Evolutionary conservation across 73 alveolate genomes (phyloP).

Genomic region (Paramecium bursaria): DNA sequence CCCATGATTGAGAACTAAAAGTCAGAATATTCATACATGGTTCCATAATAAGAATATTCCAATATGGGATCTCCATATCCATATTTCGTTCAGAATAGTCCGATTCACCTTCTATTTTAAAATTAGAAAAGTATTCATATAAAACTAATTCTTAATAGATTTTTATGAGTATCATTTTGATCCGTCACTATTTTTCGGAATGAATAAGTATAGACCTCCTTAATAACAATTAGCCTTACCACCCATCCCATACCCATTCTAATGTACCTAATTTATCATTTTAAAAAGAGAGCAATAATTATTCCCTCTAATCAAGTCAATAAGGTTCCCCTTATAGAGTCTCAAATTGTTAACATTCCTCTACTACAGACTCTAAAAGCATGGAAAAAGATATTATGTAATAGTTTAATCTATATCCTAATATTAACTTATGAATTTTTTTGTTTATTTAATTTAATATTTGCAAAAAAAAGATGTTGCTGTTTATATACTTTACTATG

Average conservation of each 20-base stretch:
- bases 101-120: constrained; percentile 13
- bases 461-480: no score
- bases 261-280: not conserved
- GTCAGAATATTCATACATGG: constrained; percentile 15
- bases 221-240: constrained; percentile 27
- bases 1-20: not conserved
- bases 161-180: constrained; percentile 35
- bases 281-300: constrained; percentile 37
- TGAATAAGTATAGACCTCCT: not conserved
- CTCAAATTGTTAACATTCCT: constrained; percentile 24
- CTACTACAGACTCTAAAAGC: constrained; percentile 57
- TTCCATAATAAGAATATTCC: not conserved
- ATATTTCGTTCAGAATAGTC: constrained; percentile 5
- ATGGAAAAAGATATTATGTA: constrained; percentile 6
- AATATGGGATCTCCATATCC: constrained; percentile 55
- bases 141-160: not conserved
- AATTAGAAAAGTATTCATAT: constrained; percentile 3
- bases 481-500: no score
- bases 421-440: no score
- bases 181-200: not conserved
- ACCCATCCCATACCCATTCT: not conserved
- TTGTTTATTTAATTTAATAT: no score
- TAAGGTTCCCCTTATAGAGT: constrained; percentile 50
- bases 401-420: no score
- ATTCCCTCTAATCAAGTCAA: constrained; percentile 22